A percentile compares a stretch with the other conserved stretches of the same genome.
Evolutionary conservation across 2,329 filamentous ascomycete species (phyloP).

Genomic region (Arthrobotrys iridis): DNA sequence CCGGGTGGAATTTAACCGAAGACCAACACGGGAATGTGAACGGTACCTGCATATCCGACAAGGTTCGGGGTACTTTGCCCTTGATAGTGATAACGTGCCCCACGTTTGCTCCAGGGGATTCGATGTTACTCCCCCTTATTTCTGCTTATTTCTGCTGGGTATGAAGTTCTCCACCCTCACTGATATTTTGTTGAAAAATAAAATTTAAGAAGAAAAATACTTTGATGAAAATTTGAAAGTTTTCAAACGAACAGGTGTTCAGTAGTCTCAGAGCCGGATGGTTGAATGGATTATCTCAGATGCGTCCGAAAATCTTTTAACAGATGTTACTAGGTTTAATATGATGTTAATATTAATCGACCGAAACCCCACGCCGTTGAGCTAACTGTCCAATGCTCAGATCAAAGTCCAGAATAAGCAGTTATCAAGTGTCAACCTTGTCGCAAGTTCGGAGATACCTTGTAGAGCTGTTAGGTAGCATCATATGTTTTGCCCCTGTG

Average conservation of each 20-base stretch:
- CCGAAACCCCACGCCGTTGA: not conserved
- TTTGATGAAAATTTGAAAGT: too few species aligned
- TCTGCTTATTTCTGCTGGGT: not conserved
- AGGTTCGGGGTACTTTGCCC: constrained; percentile 44
- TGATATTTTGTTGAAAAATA: not conserved
- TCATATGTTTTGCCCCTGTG: not conserved
- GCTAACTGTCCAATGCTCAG: not conserved
- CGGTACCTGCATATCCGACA: constrained; percentile 54
- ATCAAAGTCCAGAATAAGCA: not conserved
- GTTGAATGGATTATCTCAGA: too few species aligned
- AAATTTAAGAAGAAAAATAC: too few species aligned
- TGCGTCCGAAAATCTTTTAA: too few species aligned
- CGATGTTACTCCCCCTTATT: constrained; percentile 32
- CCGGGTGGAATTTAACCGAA: constrained; percentile 52
- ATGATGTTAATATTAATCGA: not conserved
- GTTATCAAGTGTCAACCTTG: not conserved
- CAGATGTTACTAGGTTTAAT: too few species aligned
- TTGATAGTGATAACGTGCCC: constrained; percentile 44
- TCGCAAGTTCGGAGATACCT: constrained; percentile 13
- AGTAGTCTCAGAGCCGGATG: too few species aligned
- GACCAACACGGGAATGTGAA: constrained; percentile 42
- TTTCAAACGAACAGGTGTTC: too few species aligned
- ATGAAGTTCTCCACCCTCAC: not conserved
- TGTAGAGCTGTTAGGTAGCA: not conserved
- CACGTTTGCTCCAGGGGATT: constrained; percentile 28